Conservation (phyloP, 441 rosid species). For the Erodium moschatum region DNA sequence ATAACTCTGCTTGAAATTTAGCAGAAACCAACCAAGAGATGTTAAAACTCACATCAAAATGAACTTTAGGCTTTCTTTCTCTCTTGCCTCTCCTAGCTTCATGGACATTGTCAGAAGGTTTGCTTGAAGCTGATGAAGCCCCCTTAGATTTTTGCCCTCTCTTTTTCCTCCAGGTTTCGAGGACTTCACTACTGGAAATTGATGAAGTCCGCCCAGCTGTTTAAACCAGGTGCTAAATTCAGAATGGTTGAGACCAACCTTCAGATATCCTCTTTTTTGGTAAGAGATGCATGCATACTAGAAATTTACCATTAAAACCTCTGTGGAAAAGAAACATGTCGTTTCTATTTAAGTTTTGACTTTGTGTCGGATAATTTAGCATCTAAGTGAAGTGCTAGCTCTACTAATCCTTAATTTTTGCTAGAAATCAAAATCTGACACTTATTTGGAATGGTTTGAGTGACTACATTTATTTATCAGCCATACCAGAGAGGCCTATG, state of each 20-base stretch:
- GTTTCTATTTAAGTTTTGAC: no score
- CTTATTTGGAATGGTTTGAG: background rate
- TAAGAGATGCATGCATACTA: background rate
- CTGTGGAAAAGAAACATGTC: no score
- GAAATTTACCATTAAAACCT: background rate
- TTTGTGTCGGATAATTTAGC: background rate
- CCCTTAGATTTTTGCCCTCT: constrained; percentile 17
- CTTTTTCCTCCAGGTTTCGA: constrained; percentile 2
- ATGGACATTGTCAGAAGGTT: constrained; percentile 14
- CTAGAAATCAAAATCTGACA: background rate
- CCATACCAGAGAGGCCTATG: no score
- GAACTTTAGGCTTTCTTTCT: constrained; percentile 24
- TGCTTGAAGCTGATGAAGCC: constrained; percentile 23
- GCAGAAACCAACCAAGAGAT: background rate
- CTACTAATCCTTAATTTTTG: background rate
- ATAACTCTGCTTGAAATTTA: background rate
- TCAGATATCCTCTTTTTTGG: background rate
- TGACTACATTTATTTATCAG: background rate
- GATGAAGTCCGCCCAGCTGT: background rate
- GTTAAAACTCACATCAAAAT: constrained; percentile 22
- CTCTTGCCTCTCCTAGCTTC: constrained; percentile 25
- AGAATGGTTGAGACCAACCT: background rate
- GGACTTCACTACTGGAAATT: background rate
- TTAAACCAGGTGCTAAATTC: background rate
- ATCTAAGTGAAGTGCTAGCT: background rate